phyloP scores from a whole-genome alignment of 2,329 filamentous ascomycete species.

The Taxawa tesnikishii region DNA sequence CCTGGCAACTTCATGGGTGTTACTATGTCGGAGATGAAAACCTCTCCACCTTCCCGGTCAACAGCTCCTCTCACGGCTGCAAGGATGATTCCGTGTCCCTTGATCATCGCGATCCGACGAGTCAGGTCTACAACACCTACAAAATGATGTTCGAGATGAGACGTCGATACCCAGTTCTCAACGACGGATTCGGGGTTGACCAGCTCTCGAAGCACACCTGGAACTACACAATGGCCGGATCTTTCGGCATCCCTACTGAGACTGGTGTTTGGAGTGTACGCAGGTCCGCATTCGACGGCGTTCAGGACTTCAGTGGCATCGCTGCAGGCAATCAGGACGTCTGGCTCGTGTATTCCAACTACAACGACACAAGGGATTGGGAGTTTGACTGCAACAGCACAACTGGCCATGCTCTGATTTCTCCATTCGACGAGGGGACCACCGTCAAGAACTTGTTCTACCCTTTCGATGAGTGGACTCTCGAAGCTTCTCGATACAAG shows the following conservation, averaged over 20 bases:
- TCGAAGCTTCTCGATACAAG: constrained; percentile 33
- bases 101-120: constrained; percentile 51
- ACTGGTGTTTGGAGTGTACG: constrained; percentile 51
- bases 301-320: constrained; percentile 37
- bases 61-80: constrained; percentile 42
- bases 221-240: constrained; percentile 39
- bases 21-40: constrained; percentile 45
- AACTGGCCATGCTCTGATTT: constrained; percentile 36
- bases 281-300: constrained; percentile 25
- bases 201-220: constrained; percentile 46
- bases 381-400: constrained; percentile 42
- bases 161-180: constrained; percentile 42
- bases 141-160: constrained; percentile 52
- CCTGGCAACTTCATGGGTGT: constrained; percentile 55
- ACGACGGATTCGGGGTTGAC: constrained; percentile 45
- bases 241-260: constrained; percentile 39
- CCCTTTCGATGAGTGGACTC: constrained; percentile 43
- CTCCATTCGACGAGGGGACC: constrained; percentile 42
- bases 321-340: constrained; percentile 21
- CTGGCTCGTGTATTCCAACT: constrained; percentile 42
- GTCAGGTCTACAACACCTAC: constrained; percentile 48
- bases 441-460: constrained; percentile 52
- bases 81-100: constrained; percentile 43
- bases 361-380: constrained; percentile 38
- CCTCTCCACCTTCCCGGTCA: constrained; percentile 46